Base-by-base conservation (phyloP, 2,329 filamentous ascomycete species). In the Seiridium unicorne region DNA sequence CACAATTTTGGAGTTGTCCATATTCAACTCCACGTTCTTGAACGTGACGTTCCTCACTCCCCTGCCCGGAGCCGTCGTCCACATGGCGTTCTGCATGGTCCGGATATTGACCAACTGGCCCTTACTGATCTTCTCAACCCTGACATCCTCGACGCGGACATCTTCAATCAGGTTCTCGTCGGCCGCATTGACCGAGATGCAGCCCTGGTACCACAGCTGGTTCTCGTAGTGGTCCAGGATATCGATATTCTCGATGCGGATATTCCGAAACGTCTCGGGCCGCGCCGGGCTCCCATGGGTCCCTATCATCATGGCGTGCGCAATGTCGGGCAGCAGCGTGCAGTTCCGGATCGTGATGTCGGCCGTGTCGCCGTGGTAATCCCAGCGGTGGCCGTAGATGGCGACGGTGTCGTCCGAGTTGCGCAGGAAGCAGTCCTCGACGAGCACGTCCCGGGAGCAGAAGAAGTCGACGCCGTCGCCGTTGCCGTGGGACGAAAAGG, bases 391-490 rank as follows among this genome's bases (percentile, higher is more conserved):
- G 2, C 31, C 32, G n/a, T 53, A 53, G n/a, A 53, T n/a, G 13
- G 49, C 49, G 32, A 53, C 35, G 49, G 11, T 53, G 7, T 53
- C 49, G 10, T 53, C 49, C 49, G 49, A 53, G 13, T 53, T 53
- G 1, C 49, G 49, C 10, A 53, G 34, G 32, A 53, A 53, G 5
- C 49, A 53, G 34, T 53, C 35, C 34, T 53, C 49, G 2, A 53
- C 35, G 32, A 35, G 1, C 1, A 53, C 8, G 34, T 53, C 49
- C 5, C n/a, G 35, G 0, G 49, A 53, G 49, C 49, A 53, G 49
- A 53, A 53, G 49, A 53, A 53, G 13, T 53, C 49, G 34, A 53
- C 35, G 34, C 49, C 49, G 35, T 53, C 49, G 4, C 49, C 49
- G 9, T 53, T 53, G 0, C 49, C 49, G 3, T n/a, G n/a, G 0